These are phyloP conservation scores for Dichomitus squalens DNA, from an alignment of 1,284 basidiomycete species.

Conservation along the genomic window DNA sequence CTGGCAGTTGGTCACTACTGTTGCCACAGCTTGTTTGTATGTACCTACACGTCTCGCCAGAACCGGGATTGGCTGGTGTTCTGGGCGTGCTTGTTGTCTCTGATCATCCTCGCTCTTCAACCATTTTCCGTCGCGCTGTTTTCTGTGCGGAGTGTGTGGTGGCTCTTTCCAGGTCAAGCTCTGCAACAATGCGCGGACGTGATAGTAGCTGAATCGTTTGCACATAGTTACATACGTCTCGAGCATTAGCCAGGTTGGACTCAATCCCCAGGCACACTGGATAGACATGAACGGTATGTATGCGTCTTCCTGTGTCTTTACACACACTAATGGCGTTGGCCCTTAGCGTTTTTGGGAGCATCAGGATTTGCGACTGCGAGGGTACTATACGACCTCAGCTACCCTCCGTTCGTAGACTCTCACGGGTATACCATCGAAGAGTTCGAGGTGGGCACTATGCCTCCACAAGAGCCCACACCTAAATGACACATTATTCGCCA, in stretches of 20 bases:
- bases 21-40: not conserved
- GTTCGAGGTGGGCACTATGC: conserved; percentile 39
- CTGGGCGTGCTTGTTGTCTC: not conserved
- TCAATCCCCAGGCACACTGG: conserved; percentile 47
- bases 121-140: not conserved
- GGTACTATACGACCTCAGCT: conserved; percentile 45
- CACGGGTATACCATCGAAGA: conserved; percentile 46
- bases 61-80: not conserved
- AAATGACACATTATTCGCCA: not conserved
- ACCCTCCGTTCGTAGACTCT: conserved; percentile 44
- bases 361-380: conserved; percentile 54
- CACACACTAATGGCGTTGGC: not conserved
- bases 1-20: not conserved
- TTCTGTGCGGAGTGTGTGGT: not conserved
- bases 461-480: no score
- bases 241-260: conserved; percentile 39
- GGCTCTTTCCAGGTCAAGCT: not conserved
- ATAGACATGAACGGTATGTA: conserved; percentile 48
- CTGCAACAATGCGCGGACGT: not conserved
- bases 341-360: conserved; percentile 50
- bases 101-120: not conserved
- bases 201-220: no score
- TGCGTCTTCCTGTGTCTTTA: not conserved
- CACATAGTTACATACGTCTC: conserved; percentile 38
- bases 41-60: not conserved